Base-by-base conservation (phyloP, 2,329 filamentous ascomycete genomes). In the Domatiomyces catenatus region DNA sequence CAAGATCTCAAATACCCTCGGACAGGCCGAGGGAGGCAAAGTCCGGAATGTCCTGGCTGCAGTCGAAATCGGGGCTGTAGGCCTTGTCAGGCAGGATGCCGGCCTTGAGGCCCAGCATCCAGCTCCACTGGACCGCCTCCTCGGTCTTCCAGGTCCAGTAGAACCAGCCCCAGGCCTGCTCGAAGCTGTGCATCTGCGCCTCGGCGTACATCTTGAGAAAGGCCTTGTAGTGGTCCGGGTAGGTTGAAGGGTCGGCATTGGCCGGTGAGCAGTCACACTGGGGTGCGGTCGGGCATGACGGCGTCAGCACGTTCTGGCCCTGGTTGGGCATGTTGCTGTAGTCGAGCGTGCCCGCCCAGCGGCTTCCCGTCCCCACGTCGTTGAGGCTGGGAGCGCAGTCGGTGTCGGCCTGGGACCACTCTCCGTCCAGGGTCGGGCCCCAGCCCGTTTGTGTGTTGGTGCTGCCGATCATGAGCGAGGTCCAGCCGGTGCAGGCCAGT, bases 71-170 rank as follows among this genome's bases (percentile, higher is more conserved):
- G 32, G 80, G 75, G 19, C 79, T 69, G 63, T 83, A 87, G 0
- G 85, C 83, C 69, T 85, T 83, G 42, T 71, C 65, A 1, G 92
- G 92, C 68, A 98, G 66, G 46, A 90, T 86, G 0, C 86, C 86
- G 1, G 84, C 84, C 48, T 75, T 75, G 55, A 89, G 71, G 0
- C 87, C 89, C 56, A 80, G 74, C 67, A 89, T 81, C 71, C 92
- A 94, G 65, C 88, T 94, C 92, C 92, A 98, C 69, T 95, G 87
- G 53, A 81, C 74, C 47, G 84, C 81, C 57, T 69, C 75, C 71
- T 96, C 90, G 26, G 90, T 94, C 68, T 88, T 79, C 90, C 92
- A 94, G 32, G 89, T 96, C 92, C 92, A 98, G 69, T 98, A 98
- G 70, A 94, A 95, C 92, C 92, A 98, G 47, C 92, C 92, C 83